phyloP scores from a whole-genome alignment of 1,284 basidiomycete genomes.

The Pascua guehoae region DNA sequence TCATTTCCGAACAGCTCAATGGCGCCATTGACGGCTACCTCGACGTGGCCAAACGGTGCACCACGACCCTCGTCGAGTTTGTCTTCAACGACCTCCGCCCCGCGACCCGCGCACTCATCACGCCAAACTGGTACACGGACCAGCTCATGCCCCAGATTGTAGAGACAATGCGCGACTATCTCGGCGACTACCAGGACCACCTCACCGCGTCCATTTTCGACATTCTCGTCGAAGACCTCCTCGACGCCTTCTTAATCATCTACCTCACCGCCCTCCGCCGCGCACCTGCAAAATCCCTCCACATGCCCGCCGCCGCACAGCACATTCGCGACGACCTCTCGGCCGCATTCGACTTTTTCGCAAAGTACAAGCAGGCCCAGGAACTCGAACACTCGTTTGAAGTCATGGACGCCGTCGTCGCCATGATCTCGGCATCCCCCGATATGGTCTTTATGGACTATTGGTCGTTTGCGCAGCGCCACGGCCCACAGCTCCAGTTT shows the following conservation, averaged over 20 bases:
- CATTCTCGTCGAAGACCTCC: constrained; percentile 84
- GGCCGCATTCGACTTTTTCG: constrained; percentile 76
- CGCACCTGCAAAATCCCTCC: constrained; percentile 66
- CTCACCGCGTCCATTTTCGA: constrained; percentile 90
- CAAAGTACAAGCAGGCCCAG: constrained; percentile 68
- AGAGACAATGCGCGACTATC: constrained; percentile 95
- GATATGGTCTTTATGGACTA: constrained; percentile 93
- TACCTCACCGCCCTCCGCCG: constrained; percentile 87
- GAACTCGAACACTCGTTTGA: constrained; percentile 82
- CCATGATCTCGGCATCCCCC: constrained; percentile 82
- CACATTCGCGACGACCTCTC: constrained; percentile 78
- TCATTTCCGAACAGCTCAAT: constrained; percentile 83
- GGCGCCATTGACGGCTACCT: constrained; percentile 97
- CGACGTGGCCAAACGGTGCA: constrained; percentile 96
- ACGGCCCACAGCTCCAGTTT: constrained; percentile 89
- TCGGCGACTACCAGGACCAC: constrained; percentile 83
- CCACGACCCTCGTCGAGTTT: constrained; percentile 86
- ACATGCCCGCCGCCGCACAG: constrained; percentile 77
- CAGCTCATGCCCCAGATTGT: constrained; percentile 67
- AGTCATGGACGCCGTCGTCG: constrained; percentile 78
- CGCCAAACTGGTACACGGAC: constrained; percentile 68
- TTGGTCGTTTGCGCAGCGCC: constrained; percentile 91
- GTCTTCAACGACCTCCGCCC: constrained; percentile 93
- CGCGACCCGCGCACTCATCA: constrained; percentile 82
- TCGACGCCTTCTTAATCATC: constrained; percentile 83